Conservation (phyloP, 23 red algal genomes). For the Chondrus crispus region DNA sequence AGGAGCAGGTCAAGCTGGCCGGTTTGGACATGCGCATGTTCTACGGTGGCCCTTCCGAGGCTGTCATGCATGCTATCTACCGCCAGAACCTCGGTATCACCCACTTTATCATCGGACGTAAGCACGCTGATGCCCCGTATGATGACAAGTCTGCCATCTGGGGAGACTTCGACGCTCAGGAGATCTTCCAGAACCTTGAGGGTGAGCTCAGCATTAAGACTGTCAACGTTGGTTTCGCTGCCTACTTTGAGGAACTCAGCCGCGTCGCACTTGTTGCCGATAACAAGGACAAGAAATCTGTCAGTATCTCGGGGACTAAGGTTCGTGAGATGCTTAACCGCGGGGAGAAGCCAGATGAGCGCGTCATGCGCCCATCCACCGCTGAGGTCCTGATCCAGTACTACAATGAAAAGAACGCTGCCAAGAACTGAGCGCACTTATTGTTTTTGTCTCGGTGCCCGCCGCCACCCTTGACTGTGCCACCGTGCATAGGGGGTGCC, state of each 20-base stretch:
- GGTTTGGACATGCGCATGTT: slow-evolving; percentile 99
- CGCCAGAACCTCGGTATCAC: slow-evolving; percentile 95
- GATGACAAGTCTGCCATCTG: slow-evolving; percentile 87
- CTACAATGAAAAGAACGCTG: slow-evolving; percentile 75
- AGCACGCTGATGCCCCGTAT: slow-evolving; percentile 94
- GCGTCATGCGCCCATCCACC: slow-evolving; percentile 86
- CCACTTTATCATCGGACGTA: slow-evolving; percentile 92
- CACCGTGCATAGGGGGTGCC: too few species aligned
- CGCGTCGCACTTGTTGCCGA: slow-evolving; percentile 76
- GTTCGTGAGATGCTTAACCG: slow-evolving; percentile 83
- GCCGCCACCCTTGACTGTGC: too few species aligned
- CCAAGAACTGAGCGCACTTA: slow-evolving; percentile 19
- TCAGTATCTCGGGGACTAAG: slow-evolving; percentile 89
- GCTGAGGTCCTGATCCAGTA: slow-evolving; percentile 83
- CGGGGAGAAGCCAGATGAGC: slow-evolving; percentile 85
- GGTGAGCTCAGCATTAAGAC: slow-evolving; percentile 83
- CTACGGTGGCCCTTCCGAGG: slow-evolving; percentile 91
- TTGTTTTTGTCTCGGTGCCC: neutral
- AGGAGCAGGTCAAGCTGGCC: slow-evolving; percentile 78
- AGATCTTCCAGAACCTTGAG: slow-evolving; percentile 68
- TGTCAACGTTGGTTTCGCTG: slow-evolving; percentile 90
- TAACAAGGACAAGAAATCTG: slow-evolving; percentile 84
- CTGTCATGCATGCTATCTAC: slow-evolving; percentile 96
- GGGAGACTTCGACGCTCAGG: slow-evolving; percentile 95
- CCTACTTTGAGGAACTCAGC: slow-evolving; percentile 92